Conservation (phyloP, 2,329 filamentous ascomycete genomes). For the Daldinia sp. region DNA sequence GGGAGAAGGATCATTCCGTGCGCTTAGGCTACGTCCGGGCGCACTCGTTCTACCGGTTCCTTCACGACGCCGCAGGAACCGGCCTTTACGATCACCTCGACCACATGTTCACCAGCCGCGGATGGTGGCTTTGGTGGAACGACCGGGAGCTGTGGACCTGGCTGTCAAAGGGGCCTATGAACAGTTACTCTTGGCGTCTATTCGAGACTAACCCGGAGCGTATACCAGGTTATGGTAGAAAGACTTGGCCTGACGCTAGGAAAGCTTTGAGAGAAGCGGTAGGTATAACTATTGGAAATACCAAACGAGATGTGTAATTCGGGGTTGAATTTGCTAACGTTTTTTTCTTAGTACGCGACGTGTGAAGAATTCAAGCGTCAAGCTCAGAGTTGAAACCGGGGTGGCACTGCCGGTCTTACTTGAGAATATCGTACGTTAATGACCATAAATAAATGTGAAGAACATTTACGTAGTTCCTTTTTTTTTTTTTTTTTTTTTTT, state of each 20-base stretch:
- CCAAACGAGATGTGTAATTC: not conserved
- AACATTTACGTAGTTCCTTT: no score
- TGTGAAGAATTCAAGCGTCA: conserved; percentile 21
- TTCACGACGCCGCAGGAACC: conserved; percentile 42
- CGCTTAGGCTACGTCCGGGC: conserved; percentile 35
- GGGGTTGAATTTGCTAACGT: conserved; percentile 13
- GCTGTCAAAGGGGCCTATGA: conserved; percentile 41
- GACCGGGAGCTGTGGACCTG: conserved; percentile 40
- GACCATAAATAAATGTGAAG: no score
- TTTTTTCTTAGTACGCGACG: conserved; percentile 13
- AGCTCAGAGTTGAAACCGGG: not conserved
- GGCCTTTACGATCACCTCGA: conserved; percentile 42
- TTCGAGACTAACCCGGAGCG: conserved; percentile 42
- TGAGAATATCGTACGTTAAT: no score
- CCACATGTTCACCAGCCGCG: conserved; percentile 35
- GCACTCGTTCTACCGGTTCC: conserved; percentile 40
- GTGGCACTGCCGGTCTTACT: not conserved
- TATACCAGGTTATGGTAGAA: conserved; percentile 41
- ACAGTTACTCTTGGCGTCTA: conserved; percentile 40
- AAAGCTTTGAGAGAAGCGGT: conserved; percentile 37
- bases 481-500: no score
- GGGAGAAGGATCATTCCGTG: conserved; percentile 37
- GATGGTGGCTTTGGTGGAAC: conserved; percentile 40
- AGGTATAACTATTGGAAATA: conserved; percentile 13
- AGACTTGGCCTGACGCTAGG: conserved; percentile 37